A percentile compares a stretch with the other conserved stretches of the same genome.
Evolutionary conservation across 1,284 basidiomycete species (phyloP).

Genomic region (Cystobasidiaceae sp.): DNA sequence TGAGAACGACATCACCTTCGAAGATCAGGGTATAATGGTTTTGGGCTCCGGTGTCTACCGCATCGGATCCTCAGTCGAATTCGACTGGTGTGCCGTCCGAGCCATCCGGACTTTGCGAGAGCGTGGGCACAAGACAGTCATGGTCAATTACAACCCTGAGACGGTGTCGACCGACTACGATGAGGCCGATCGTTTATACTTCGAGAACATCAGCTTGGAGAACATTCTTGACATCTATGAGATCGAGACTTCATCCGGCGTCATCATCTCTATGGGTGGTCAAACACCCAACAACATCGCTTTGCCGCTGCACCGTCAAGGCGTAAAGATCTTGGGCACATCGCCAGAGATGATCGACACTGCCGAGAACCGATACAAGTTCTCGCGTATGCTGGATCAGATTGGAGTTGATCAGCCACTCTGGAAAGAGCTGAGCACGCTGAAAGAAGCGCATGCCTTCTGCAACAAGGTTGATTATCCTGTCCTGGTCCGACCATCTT

Average conservation of each 20-base stretch:
- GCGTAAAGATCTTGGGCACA: constrained; percentile 96
- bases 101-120: constrained; percentile 92
- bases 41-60: constrained; percentile 97
- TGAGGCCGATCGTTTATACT: constrained; percentile 96
- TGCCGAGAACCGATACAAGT: constrained; percentile 98
- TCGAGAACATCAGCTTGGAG: constrained; percentile 96
- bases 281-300: constrained; percentile 99
- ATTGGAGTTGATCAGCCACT: constrained; percentile 95
- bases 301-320: constrained; percentile 84
- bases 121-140: constrained; percentile 90
- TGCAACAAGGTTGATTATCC: constrained; percentile 90
- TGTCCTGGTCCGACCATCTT: constrained; percentile 93
- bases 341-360: constrained; percentile 99
- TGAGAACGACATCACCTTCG: constrained; percentile 83
- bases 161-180: constrained; percentile 99
- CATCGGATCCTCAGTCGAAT: constrained; percentile 97
- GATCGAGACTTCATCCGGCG: constrained; percentile 76
- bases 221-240: constrained; percentile 97
- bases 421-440: constrained; percentile 94
- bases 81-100: constrained; percentile 98
- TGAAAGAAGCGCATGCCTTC: constrained; percentile 80
- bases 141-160: constrained; percentile 99
- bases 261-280: constrained; percentile 96
- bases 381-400: constrained; percentile 93
- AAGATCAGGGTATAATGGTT: constrained; percentile 92